Evolutionary conservation across 768 basidiomycete genomes (phyloP), one percentile per base, ranked within the genome.

Genomic region (Russula ochroleuca): DNA sequence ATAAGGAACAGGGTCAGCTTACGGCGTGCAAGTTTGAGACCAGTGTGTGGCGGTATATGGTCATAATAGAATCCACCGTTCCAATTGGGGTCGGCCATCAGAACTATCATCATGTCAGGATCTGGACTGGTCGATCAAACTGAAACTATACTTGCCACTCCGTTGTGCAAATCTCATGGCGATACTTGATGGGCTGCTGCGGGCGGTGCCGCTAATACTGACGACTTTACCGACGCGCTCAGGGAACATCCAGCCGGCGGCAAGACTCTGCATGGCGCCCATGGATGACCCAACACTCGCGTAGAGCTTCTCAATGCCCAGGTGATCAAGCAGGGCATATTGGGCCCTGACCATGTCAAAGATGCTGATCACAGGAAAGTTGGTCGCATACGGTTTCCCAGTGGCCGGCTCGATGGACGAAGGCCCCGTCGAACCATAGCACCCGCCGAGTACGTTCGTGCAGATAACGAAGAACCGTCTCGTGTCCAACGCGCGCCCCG

Each of bases 51-150:
- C 2, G 97, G 97, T n/a, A 95, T 73, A 9, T 82, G 80, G 63
- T 96, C 92, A 72, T 99, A 99, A 73, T 99, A 99, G 75, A 96
- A 98, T 5, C 97, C 97, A 40, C 94, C 87, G 65, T 98, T 99
- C 97, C 97, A 99, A 67, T 98, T 98, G 0, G 96, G 96, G 75
- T 99, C 97, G 2, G 96, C 91, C 97, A 99, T 99, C 58, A 99
- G 83, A 19, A 99, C 97, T 98, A 66, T n/a, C 54, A 6, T 33
- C 35, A 58, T 49, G 19, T 59, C 41, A 40, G 49, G 19, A 9
- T 19, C 28, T 28, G 13, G 0, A 21, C 13, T 8, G 41, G 68
- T 2, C 70, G 19, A 28, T 23, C 17, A 5, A 19, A 43, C 1
- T 50, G 51, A 5, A 25, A 47, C 10, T 31, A 25, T 2, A 78